phyloP scores from a whole-genome alignment of 768 basidiomycete species.

The Russula vinacea region DNA sequence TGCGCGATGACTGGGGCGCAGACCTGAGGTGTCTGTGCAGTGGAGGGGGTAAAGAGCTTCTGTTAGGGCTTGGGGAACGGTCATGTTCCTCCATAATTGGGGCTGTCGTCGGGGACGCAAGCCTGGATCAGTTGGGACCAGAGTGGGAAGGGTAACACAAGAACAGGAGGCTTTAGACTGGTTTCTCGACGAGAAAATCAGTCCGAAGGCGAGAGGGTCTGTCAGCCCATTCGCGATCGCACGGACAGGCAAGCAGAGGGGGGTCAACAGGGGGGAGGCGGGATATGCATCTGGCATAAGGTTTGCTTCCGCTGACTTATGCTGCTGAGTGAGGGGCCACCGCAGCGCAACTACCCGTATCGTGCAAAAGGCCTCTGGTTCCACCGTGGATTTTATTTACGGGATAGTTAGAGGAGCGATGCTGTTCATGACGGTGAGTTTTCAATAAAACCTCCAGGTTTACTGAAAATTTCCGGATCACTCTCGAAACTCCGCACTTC shows the following conservation, averaged over 20 bases:
- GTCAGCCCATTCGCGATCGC: constrained; percentile 24
- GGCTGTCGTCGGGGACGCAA: constrained; percentile 9
- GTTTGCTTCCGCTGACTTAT: constrained; percentile 39
- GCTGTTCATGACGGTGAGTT: not conserved
- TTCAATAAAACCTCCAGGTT: not conserved
- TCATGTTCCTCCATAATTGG: constrained; percentile 21
- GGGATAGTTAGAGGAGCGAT: not conserved
- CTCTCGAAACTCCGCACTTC: constrained; percentile 2
- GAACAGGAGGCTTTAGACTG: constrained; percentile 7
- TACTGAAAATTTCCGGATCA: not conserved
- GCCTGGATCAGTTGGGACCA: constrained; percentile 9
- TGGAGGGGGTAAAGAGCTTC: constrained; percentile 52
- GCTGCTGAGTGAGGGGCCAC: constrained; percentile 31
- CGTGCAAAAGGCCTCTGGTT: constrained; percentile 6
- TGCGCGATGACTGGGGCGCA: constrained; percentile 23
- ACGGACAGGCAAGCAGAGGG: constrained; percentile 18
- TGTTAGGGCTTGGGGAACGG: constrained; percentile 31
- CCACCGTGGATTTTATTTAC: constrained; percentile 13
- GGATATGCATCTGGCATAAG: constrained; percentile 32
- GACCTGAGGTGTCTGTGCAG: constrained; percentile 47
- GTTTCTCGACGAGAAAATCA: constrained; percentile 24
- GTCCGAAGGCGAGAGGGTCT: constrained; percentile 18
- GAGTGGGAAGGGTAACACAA: constrained; percentile 1
- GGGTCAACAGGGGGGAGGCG: constrained; percentile 25
- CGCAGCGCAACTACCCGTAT: constrained; percentile 10